Conservation (phyloP, 805 yeast species). For the Ogataea chonburiensis region DNA sequence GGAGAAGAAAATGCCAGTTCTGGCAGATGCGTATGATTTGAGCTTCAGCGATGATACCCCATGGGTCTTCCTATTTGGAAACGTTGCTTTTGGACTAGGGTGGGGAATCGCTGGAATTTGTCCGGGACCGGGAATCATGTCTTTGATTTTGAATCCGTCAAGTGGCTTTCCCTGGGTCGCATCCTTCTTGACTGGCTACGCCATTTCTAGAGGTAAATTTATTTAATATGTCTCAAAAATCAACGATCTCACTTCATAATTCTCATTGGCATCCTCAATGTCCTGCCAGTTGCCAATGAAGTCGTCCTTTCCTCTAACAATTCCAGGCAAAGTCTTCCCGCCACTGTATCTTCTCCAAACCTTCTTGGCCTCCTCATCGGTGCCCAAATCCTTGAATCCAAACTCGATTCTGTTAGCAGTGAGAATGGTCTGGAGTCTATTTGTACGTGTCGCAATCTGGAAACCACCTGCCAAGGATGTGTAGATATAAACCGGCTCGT, state of each 20-base stretch:
- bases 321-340: conserved; percentile 79
- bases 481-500: conserved; percentile 69
- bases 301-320: conserved; percentile 79
- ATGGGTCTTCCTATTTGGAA: conserved; percentile 39
- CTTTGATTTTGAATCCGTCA: conserved; percentile 26
- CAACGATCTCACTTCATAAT: conserved; percentile 59
- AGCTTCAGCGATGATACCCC: conserved; percentile 29
- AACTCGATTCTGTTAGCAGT: conserved; percentile 70
- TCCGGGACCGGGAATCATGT: conserved; percentile 50
- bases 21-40: conserved; percentile 26
- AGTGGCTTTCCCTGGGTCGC: conserved; percentile 31
- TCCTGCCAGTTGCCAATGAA: conserved; percentile 84
- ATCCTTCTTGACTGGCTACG: conserved; percentile 31
- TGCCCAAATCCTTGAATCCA: conserved; percentile 75
- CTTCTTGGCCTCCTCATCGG: conserved; percentile 81
- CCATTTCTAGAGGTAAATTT: conserved; percentile 28
- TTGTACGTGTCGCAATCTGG: conserved; percentile 75
- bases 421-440: conserved; percentile 69
- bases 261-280: conserved; percentile 84
- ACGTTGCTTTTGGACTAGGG: conserved; percentile 47
- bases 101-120: conserved; percentile 55
- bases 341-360: conserved; percentile 75
- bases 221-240: conserved; percentile 59
- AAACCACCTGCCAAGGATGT: conserved; percentile 89
- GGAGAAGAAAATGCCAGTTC: conserved; percentile 19